phyloP scores from a whole-genome alignment of 1,284 basidiomycete species.

The Heterobasidion occidentale region DNA sequence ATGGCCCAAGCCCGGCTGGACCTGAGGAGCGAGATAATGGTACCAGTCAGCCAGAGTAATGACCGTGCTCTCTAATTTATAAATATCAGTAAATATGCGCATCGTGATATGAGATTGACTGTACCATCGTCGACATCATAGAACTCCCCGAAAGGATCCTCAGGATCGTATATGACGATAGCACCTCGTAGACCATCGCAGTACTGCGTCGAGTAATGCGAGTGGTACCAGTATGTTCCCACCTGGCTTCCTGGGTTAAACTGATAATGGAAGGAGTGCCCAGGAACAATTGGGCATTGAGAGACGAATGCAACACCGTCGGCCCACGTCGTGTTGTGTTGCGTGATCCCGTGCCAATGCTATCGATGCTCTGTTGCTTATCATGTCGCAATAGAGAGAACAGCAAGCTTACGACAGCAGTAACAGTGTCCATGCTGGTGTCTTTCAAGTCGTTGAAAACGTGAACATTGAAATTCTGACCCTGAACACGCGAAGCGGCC shows the following conservation, averaged over 20 bases:
- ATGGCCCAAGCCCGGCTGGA: background rate
- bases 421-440: conserved; percentile 23
- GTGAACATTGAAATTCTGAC: conserved; percentile 20
- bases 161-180: conserved; percentile 9
- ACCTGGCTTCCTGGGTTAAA: conserved; percentile 15
- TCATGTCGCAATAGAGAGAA: background rate
- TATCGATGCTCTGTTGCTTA: background rate
- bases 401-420: conserved; percentile 19
- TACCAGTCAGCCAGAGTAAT: background rate
- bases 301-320: conserved; percentile 9
- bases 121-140: conserved; percentile 7
- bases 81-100: background rate
- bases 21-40: background rate
- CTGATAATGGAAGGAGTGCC: conserved; percentile 13
- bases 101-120: background rate
- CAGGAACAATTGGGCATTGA: conserved; percentile 10
- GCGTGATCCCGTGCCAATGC: conserved; percentile 12
- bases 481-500: conserved; percentile 5
- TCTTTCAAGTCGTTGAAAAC: conserved; percentile 24
- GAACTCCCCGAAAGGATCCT: background rate
- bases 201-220: conserved; percentile 28
- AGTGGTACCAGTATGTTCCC: conserved; percentile 32
- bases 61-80: background rate
- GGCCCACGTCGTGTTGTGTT: conserved; percentile 4
- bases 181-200: conserved; percentile 11